Conservation (phyloP, 78 protist species). For the Dictyostelium brefeldianum region DNA sequence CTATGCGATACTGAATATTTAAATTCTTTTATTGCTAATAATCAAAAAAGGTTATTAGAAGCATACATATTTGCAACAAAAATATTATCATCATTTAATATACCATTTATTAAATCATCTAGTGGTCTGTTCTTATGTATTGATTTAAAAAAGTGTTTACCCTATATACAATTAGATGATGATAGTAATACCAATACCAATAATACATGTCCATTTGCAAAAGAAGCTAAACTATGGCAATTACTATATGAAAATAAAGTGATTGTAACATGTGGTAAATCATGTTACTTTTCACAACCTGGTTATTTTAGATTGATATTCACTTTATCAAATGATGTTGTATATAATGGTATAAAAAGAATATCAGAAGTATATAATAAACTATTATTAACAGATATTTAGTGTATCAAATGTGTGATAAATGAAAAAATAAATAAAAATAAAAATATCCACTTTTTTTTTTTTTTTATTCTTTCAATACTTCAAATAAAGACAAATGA, state of each 20-base stretch:
- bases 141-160: slow-evolving; percentile 36
- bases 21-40: background rate
- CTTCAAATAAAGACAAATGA: too few relatives aligned
- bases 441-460: too few relatives aligned
- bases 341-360: slow-evolving; percentile 20
- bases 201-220: background rate
- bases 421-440: too few relatives aligned
- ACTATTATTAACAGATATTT: slow-evolving; percentile 1
- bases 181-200: background rate
- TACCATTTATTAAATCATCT: slow-evolving; percentile 45
- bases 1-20: slow-evolving; percentile 27
- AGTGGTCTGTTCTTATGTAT: slow-evolving; percentile 49
- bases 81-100: background rate
- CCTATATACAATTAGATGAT: background rate
- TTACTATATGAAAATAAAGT: slow-evolving; percentile 29
- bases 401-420: too few relatives aligned
- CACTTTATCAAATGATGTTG: background rate
- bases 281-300: background rate
- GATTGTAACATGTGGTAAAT: slow-evolving; percentile 30
- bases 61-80: slow-evolving; percentile 18
- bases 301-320: slow-evolving; percentile 56
- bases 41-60: slow-evolving; percentile 18
- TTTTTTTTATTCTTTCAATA: too few relatives aligned
- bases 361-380: slow-evolving; percentile 20
- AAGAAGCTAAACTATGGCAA: slow-evolving; percentile 52